Conservation (phyloP, 2,329 filamentous ascomycete species). For the Pezicula radicicola region DNA sequence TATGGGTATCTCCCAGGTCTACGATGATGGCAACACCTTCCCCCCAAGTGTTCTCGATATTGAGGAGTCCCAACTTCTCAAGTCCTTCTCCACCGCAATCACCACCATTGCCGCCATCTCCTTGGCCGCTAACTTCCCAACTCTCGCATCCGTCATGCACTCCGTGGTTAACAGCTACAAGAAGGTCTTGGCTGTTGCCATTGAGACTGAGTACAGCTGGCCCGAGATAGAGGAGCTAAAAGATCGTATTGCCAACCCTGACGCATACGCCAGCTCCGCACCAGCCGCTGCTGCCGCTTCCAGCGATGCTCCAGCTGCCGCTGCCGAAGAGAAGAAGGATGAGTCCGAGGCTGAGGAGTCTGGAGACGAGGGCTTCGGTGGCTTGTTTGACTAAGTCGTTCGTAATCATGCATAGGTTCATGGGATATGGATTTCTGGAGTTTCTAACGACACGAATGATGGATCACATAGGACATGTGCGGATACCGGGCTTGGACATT, state of each 20-base stretch:
- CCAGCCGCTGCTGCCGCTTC: conserved; percentile 61
- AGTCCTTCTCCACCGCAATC: conserved; percentile 77
- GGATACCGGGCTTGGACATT: conserved; percentile 10
- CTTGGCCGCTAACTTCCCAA: conserved; percentile 91
- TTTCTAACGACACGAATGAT: conserved; percentile 17
- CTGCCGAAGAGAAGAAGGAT: conserved; percentile 58
- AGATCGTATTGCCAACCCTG: conserved; percentile 99
- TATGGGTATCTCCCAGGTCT: conserved; percentile 94
- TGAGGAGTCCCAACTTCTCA: conserved; percentile 89
- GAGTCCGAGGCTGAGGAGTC: conserved; percentile 66
- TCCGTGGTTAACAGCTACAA: conserved; percentile 97
- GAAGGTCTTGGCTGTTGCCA: conserved; percentile 85
- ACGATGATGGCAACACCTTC: conserved; percentile 96
- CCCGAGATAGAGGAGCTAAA: conserved; percentile 96
- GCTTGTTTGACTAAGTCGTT: conserved; percentile 65
- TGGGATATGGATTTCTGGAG: conserved; percentile 9
- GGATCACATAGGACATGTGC: conserved; percentile 19
- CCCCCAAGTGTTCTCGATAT: conserved; percentile 84
- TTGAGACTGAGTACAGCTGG: conserved; percentile 91
- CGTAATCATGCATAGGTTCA: conserved; percentile 18
- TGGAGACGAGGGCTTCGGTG: conserved; percentile 66
- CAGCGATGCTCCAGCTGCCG: conserved; percentile 46
- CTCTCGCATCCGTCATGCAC: conserved; percentile 93
- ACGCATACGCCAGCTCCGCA: conserved; percentile 84
- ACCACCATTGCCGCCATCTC: conserved; percentile 86